A percentile compares a stretch with the other conserved stretches of the same genome.
Evolutionary conservation across 306 rosid species (phyloP).

Genomic region (Prinsepia uniflora): DNA sequence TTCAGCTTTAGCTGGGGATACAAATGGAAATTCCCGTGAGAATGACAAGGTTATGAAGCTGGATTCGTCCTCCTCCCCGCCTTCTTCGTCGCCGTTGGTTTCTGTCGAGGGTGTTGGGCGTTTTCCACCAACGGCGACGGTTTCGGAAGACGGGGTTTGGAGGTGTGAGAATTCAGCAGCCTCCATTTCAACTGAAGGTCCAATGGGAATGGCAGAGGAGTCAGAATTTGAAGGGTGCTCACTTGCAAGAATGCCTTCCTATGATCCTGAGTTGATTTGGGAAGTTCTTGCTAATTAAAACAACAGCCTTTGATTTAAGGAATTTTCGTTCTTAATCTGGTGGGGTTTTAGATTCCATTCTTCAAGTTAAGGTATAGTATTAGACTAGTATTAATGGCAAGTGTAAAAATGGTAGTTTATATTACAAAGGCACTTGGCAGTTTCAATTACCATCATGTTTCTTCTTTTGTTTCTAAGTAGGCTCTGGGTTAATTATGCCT

Average conservation of each 20-base stretch:
- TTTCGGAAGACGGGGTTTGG: conserved; percentile 64
- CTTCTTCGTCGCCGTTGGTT: conserved; percentile 21
- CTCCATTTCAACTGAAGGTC: conserved; percentile 42
- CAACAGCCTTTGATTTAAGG: not conserved
- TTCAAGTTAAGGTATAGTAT: not conserved
- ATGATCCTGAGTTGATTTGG: conserved; percentile 90
- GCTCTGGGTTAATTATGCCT: not conserved
- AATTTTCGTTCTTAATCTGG: not conserved
- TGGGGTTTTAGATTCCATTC: not conserved
- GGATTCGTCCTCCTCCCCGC: conserved; percentile 36
- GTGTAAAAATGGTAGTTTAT: conserved; percentile 20
- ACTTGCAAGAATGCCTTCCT: conserved; percentile 79
- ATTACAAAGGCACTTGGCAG: not conserved
- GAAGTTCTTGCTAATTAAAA: conserved; percentile 71
- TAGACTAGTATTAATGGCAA: not conserved
- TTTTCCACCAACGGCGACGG: conserved; percentile 4
- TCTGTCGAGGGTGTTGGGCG: conserved; percentile 39
- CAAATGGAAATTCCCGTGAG: not conserved
- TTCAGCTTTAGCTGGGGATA: not conserved
- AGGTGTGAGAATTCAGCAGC: conserved; percentile 41
- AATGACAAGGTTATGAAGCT: conserved; percentile 10
- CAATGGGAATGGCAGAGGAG: conserved; percentile 31
- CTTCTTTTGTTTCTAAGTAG: not conserved
- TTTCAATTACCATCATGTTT: not conserved
- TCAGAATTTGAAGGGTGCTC: conserved; percentile 53